phyloP scores from a whole-genome alignment of 164 flowering plant species.

The Saururus chinensis region DNA sequence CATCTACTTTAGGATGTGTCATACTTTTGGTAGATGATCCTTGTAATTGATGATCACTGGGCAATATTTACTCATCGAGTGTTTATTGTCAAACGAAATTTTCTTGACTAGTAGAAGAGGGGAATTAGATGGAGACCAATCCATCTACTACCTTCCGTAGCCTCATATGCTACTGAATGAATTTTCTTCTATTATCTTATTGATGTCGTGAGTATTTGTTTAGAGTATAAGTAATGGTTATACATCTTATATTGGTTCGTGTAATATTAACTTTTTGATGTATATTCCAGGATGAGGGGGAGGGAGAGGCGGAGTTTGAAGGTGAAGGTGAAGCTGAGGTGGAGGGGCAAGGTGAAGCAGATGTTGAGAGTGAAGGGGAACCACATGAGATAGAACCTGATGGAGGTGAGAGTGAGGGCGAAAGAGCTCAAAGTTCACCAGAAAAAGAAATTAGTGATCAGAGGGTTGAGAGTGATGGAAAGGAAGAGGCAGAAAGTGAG shows the following conservation, averaged over 20 bases:
- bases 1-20: too few species aligned
- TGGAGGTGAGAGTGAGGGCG: slow-evolving; percentile 85
- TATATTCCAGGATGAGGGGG: slow-evolving; percentile 53
- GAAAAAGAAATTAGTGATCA: slow-evolving; percentile 66
- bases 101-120: too few species aligned
- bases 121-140: too few species aligned
- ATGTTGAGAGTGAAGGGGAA: slow-evolving; percentile 76
- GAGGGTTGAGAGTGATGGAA: slow-evolving; percentile 61
- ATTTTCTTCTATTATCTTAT: not conserved
- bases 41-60: too few species aligned
- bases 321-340: slow-evolving; percentile 48
- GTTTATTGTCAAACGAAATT: too few species aligned
- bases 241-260: not conserved
- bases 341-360: slow-evolving; percentile 85
- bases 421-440: slow-evolving; percentile 68
- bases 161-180: not conserved
- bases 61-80: too few species aligned
- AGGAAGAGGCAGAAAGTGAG: slow-evolving; percentile 72
- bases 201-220: not conserved
- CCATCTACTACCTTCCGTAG: not conserved
- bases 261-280: slow-evolving; percentile 2
- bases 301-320: slow-evolving; percentile 27
- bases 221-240: not conserved
- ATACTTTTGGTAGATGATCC: too few species aligned
- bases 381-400: slow-evolving; percentile 50